Conservation (phyloP, 305 asterid genomes). For the Rubia peregrina region DNA sequence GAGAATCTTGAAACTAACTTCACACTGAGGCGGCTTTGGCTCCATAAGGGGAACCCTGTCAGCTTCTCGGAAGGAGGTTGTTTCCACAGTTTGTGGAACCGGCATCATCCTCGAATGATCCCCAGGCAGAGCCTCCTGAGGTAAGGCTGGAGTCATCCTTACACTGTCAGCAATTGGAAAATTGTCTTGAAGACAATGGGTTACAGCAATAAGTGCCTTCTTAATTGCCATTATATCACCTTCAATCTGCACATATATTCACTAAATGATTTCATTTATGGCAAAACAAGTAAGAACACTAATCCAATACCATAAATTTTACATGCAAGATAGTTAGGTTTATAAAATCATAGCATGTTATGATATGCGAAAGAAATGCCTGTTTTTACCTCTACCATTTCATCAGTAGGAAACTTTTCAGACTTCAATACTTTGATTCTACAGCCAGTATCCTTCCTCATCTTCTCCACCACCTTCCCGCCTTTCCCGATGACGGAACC, state of each 20-base stretch:
- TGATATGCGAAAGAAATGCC: not conserved
- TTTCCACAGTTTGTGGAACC: constrained; percentile 25
- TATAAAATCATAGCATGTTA: not conserved
- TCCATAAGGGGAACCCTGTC: constrained; percentile 24
- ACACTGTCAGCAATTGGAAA: constrained; percentile 30
- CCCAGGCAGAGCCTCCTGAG: constrained; percentile 25
- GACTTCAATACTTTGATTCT: constrained; percentile 43
- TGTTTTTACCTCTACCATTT: constrained; percentile 57
- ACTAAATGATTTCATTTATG: not conserved
- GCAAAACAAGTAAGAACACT: not conserved
- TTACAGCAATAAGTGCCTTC: constrained; percentile 59
- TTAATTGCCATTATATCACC: constrained; percentile 52
- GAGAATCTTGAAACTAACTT: constrained; percentile 55
- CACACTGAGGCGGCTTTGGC: constrained; percentile 29
- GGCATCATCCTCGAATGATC: constrained; percentile 38
- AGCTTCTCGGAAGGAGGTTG: constrained; percentile 31
- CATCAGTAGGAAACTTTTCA: constrained; percentile 39
- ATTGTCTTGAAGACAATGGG: constrained; percentile 59
- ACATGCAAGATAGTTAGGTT: not conserved
- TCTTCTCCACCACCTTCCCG: constrained; percentile 57
- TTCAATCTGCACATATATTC: constrained; percentile 41
- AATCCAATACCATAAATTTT: not conserved
- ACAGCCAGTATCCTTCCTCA: constrained; percentile 60
- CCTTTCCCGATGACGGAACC: constrained; percentile 73
- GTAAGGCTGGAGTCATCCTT: constrained; percentile 14